These are phyloP conservation scores for Xylariaceae sp. DNA, from an alignment of 2,329 filamentous ascomycete species.

Conservation along the genomic window DNA sequence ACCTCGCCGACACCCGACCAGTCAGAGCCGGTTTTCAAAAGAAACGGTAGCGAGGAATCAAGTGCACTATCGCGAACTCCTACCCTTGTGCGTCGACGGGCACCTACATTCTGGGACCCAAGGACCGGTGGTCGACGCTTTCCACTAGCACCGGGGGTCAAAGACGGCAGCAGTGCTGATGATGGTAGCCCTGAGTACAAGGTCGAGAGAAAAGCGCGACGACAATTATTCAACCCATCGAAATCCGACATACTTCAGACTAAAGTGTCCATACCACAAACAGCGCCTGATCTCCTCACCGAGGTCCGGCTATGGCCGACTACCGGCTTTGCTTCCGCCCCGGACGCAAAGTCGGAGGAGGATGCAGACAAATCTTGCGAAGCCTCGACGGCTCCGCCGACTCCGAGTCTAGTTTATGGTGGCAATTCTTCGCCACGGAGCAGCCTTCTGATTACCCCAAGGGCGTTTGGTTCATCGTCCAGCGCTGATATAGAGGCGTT, in stretches of 20 bases:
- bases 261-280: too few species aligned
- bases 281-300: too few species aligned
- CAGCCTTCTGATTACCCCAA: slow-evolving; percentile 23
- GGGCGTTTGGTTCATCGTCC: slow-evolving; percentile 9
- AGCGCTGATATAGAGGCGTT: slow-evolving; percentile 7
- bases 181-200: too few species aligned
- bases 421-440: slow-evolving; percentile 19
- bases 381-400: slow-evolving; percentile 18
- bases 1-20: too few species aligned
- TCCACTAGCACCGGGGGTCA: slow-evolving; percentile 11
- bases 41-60: slow-evolving; percentile 3
- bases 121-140: slow-evolving; percentile 18
- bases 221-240: too few species aligned
- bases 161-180: too few species aligned
- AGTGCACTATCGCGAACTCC: slow-evolving; percentile 7
- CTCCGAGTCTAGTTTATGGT: slow-evolving; percentile 21
- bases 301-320: neutral
- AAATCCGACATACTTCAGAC: too few species aligned
- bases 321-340: neutral
- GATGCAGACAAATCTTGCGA: slow-evolving; percentile 7
- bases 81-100: slow-evolving; percentile 9
- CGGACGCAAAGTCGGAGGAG: slow-evolving; percentile 2
- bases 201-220: too few species aligned
- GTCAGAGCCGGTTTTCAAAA: slow-evolving; percentile 1
- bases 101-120: slow-evolving; percentile 11